Percentiles rank a stretch among this genome's conserved stretches.
Evolutionary conservation across 1,139 yeast species (phyloP).

Genomic region (Protomyces macrosporus): DNA sequence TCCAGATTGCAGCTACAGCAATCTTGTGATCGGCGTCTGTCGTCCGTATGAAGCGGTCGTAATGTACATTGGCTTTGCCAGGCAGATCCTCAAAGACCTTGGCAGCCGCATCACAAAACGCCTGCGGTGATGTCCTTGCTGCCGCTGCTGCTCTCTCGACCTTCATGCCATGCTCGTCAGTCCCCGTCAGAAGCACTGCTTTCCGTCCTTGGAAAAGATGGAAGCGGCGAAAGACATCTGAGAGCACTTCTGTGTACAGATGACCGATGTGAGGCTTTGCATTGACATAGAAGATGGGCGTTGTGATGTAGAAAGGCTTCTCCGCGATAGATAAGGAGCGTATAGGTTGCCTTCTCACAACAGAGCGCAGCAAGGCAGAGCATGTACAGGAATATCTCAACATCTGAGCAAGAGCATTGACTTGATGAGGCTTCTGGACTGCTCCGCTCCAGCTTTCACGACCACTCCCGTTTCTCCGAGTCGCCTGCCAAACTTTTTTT

Average conservation of each 20-base stretch:
- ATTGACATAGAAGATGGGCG: conserved; percentile 95
- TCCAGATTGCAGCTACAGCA: conserved; percentile 70
- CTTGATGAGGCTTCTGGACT: too few relatives aligned
- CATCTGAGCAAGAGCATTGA: neutral
- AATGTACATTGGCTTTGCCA: conserved; percentile 49
- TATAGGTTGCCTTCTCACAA: neutral
- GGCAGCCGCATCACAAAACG: conserved; percentile 67
- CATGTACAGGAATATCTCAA: neutral
- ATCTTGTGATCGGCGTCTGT: conserved; percentile 72
- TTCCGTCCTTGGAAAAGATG: conserved; percentile 44
- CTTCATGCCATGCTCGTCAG: conserved; percentile 95
- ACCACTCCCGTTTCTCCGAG: neutral
- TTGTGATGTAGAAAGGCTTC: conserved; percentile 55
- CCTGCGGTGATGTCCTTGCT: conserved; percentile 52
- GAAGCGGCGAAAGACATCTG: conserved; percentile 79
- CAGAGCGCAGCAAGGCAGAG: neutral
- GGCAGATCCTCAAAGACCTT: conserved; percentile 62
- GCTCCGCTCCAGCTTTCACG: neutral
- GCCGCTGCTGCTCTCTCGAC: conserved; percentile 62
- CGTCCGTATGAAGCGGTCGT: conserved; percentile 80
- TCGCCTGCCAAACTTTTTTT: neutral
- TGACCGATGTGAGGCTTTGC: conserved; percentile 95
- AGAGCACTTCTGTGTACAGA: conserved; percentile 75
- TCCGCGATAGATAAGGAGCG: neutral
- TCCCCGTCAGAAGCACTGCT: conserved; percentile 74